Evolutionary conservation across 768 basidiomycete genomes (phyloP).

Genomic region (Boletus coccyginus): DNA sequence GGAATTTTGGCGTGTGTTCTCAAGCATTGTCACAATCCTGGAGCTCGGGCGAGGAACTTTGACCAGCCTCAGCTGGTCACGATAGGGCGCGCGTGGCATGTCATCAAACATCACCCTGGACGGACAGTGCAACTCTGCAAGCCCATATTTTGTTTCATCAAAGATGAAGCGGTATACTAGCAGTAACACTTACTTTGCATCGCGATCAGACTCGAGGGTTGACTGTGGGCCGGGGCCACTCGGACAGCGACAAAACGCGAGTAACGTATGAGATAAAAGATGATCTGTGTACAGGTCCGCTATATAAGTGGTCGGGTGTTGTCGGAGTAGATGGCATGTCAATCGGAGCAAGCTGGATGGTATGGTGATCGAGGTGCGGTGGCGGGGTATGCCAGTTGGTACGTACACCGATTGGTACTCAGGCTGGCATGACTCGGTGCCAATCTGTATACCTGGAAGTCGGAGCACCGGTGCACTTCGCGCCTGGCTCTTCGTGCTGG

Average conservation of each 20-base stretch:
- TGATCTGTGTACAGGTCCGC: too few relatives aligned
- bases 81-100: not conserved
- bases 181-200: constrained; percentile 1
- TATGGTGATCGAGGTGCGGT: too few relatives aligned
- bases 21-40: not conserved
- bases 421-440: too few relatives aligned
- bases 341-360: too few relatives aligned
- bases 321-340: too few relatives aligned
- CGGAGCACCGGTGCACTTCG: not conserved
- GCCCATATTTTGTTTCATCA: not conserved
- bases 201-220: not conserved
- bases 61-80: not conserved
- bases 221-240: too few relatives aligned
- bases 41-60: constrained; percentile 5
- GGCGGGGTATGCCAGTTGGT: too few relatives aligned
- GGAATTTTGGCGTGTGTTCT: not conserved
- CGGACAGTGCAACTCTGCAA: not conserved
- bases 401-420: too few relatives aligned
- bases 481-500: not conserved
- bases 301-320: too few relatives aligned
- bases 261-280: too few relatives aligned
- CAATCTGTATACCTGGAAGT: not conserved
- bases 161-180: not conserved
- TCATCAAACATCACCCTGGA: not conserved
- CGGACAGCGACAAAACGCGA: too few relatives aligned